These are phyloP conservation scores for Zygosaccharomyces rouxii DNA, from an alignment of 805 yeast genomes.

Conservation along the genomic window DNA sequence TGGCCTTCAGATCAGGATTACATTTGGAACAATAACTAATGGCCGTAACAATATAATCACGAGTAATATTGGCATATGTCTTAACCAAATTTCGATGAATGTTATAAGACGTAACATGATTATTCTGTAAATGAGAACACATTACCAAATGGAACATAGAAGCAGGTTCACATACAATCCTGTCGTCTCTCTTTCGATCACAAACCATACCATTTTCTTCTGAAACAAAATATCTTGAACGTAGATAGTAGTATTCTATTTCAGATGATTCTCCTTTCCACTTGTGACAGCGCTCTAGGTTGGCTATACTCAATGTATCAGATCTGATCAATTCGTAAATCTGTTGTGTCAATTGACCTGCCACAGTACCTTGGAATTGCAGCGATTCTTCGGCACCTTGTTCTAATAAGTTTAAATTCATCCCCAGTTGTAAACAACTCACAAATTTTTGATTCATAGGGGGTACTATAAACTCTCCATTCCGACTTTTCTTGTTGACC, in stretches of 20 bases:
- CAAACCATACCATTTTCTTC: slow-evolving; percentile 17
- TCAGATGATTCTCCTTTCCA: slow-evolving; percentile 19
- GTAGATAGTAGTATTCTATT: slow-evolving; percentile 19
- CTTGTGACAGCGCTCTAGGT: slow-evolving; percentile 21
- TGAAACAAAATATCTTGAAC: slow-evolving; percentile 25
- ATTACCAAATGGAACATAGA: slow-evolving; percentile 27
- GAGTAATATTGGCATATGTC: slow-evolving; percentile 27
- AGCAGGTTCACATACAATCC: slow-evolving; percentile 31
- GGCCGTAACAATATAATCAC: slow-evolving; percentile 17
- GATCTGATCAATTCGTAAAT: slow-evolving; percentile 26
- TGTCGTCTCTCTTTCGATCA: slow-evolving; percentile 23
- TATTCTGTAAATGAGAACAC: slow-evolving; percentile 32
- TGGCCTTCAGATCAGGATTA: slow-evolving; percentile 18
- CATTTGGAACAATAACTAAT: slow-evolving; percentile 30
- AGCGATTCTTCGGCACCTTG: slow-evolving; percentile 25
- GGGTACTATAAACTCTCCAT: slow-evolving; percentile 13
- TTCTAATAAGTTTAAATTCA: slow-evolving; percentile 19
- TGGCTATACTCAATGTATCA: slow-evolving; percentile 19
- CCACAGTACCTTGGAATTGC: slow-evolving; percentile 20
- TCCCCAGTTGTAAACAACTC: slow-evolving; percentile 14
- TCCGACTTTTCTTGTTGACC: not conserved
- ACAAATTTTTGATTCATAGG: slow-evolving; percentile 17
- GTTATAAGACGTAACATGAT: slow-evolving; percentile 20
- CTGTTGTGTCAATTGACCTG: slow-evolving; percentile 28
- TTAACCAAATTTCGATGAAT: slow-evolving; percentile 18